A percentile compares a stretch with the other conserved stretches of the same genome.
phyloP scores from a whole-genome alignment of 2,329 filamentous ascomycete genomes.

The Pyricularia sp. region DNA sequence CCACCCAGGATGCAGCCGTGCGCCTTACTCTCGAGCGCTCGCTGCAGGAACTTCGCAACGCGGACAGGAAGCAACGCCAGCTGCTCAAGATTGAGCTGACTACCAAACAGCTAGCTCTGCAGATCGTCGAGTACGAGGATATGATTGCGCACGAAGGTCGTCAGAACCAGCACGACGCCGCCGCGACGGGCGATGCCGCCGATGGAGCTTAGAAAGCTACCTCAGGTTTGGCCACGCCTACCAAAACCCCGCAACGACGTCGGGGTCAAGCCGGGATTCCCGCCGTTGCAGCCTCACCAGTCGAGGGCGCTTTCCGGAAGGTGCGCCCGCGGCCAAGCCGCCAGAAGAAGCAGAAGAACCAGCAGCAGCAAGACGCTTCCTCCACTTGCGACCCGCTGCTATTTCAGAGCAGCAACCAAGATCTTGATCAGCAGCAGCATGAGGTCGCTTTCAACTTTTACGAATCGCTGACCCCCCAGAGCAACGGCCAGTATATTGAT shows the following conservation, averaged over 20 bases:
- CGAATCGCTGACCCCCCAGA: background rate
- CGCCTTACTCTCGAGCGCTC: slow-evolving; percentile 34
- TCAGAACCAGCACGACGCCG: slow-evolving; percentile 12
- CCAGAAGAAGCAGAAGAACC: background rate
- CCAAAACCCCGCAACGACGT: background rate
- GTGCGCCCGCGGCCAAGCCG: background rate
- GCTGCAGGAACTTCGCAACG: slow-evolving; percentile 32
- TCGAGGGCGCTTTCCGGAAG: background rate
- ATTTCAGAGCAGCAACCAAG: background rate
- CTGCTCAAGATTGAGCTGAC: slow-evolving; percentile 43
- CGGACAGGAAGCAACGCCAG: slow-evolving; percentile 33
- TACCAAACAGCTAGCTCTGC: slow-evolving; percentile 44
- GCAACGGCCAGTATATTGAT: background rate
- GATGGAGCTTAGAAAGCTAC: background rate
- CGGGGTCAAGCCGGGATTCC: background rate
- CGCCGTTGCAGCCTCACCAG: background rate
- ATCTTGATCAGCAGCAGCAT: background rate
- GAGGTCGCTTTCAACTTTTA: background rate
- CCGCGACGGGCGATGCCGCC: slow-evolving; percentile 7
- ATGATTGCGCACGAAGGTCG: slow-evolving; percentile 20
- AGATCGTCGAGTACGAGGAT: slow-evolving; percentile 42
- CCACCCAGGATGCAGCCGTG: slow-evolving; percentile 26
- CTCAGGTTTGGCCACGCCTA: background rate
- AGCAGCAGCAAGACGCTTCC: background rate
- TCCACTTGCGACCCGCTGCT: background rate